A percentile compares a stretch with the other conserved stretches of the same genome.
Conservation (phyloP, 1,284 basidiomycete species). For the Cutaneotrichosporon spelunceum region DNA sequence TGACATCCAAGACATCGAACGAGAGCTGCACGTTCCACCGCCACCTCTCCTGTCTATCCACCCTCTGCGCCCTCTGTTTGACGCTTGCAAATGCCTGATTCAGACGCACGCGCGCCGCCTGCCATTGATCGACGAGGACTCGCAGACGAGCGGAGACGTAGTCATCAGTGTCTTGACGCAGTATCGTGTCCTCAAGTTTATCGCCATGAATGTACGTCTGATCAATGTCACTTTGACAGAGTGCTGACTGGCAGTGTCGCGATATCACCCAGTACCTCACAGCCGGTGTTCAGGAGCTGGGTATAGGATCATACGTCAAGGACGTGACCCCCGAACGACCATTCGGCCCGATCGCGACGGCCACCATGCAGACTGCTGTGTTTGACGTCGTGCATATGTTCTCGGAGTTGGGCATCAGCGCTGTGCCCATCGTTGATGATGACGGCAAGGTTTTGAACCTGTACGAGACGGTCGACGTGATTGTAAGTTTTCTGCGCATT, state of each 20-base stretch:
- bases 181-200: constrained; percentile 96
- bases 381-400: constrained; percentile 99
- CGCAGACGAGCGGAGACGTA: constrained; percentile 90
- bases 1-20: constrained; percentile 75
- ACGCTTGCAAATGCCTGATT: constrained; percentile 85
- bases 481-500: constrained; percentile 62
- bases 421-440: constrained; percentile 92
- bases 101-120: constrained; percentile 93
- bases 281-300: constrained; percentile 70
- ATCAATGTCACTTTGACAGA: too few species aligned
- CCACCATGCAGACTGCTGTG: constrained; percentile 85
- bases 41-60: constrained; percentile 88
- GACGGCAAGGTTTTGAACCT: constrained; percentile 92
- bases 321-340: constrained; percentile 55
- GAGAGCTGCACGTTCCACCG: constrained; percentile 82
- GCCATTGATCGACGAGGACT: constrained; percentile 88
- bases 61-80: constrained; percentile 81
- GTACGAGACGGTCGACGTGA: constrained; percentile 98
- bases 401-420: constrained; percentile 89
- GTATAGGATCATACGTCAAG: constrained; percentile 86
- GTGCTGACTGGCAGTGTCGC: constrained; percentile 34
- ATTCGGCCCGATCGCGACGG: constrained; percentile 87
- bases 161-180: constrained; percentile 96
- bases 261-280: constrained; percentile 52
- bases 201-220: constrained; percentile 86